These are phyloP conservation scores for Iberis pinnata DNA, from an alignment of 345 rosid genomes.

Conservation along the genomic window DNA sequence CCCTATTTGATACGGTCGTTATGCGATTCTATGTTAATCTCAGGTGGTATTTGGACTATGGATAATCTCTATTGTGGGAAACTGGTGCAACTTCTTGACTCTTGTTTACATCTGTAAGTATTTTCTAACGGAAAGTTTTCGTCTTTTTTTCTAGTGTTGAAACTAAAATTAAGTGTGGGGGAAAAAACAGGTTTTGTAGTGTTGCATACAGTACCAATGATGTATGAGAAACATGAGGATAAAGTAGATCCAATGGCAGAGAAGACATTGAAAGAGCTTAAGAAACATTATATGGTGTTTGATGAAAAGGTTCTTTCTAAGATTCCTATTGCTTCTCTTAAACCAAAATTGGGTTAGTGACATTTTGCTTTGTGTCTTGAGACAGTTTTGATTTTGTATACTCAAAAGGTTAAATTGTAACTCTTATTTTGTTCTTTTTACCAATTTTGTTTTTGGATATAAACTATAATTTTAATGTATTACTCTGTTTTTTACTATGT, in stretches of 20 bases:
- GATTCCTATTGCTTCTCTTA: constrained; percentile 50
- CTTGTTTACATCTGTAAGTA: constrained; percentile 49
- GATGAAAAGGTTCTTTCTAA: constrained; percentile 65
- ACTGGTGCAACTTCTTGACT: constrained; percentile 75
- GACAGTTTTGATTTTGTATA: too few species aligned
- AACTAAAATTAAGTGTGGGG: not conserved
- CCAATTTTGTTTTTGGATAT: too few species aligned
- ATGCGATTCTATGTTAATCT: too few species aligned
- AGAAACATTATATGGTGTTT: constrained; percentile 59
- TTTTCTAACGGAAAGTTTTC: not conserved
- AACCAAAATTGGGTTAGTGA: constrained; percentile 32
- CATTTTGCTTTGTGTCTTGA: constrained; percentile 1
- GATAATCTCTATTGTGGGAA: constrained; percentile 61
- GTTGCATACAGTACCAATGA: constrained; percentile 61
- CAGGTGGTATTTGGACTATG: constrained; percentile 65
- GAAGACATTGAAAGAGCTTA: constrained; percentile 55
- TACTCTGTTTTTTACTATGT: too few species aligned
- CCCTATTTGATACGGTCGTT: too few species aligned
- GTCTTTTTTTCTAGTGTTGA: not conserved
- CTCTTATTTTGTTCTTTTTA: too few species aligned
- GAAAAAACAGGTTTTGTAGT: constrained; percentile 40
- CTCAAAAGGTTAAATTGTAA: too few species aligned
- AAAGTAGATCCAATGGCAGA: constrained; percentile 73
- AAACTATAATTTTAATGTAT: too few species aligned
- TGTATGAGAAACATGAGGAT: constrained; percentile 86